Base-by-base conservation (phyloP, 805 yeast species). In the Starmerella apis region DNA sequence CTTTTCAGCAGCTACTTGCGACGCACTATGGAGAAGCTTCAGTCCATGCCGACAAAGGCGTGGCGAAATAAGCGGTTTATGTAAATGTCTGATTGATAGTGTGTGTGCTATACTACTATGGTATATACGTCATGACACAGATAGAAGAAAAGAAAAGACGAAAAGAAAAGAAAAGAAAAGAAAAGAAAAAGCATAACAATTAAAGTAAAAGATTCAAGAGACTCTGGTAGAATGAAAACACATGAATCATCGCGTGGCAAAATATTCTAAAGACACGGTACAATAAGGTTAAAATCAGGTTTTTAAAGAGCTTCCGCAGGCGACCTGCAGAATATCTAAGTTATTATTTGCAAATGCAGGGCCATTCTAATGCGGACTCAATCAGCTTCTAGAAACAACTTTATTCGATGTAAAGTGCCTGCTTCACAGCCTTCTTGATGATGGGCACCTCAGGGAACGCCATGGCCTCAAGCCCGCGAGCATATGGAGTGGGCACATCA, bases 401-500 rank as follows among this genome's bases (percentile, higher is more conserved):
- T 54, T 64, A 61, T 47, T 66, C 68, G 27, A 70, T 46, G 63
- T 71, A 70, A 43, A 69, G 59, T 24, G 66, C 69, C 58, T 62
- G 59, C 68, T 67, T 68, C 53, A 67, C 68, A 36, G 72, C 96
- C 77, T 87, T 83, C 65, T 84, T 78, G 62, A 92, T 84, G 58
- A 87, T 79, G 65, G 85, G 90, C 50, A 85, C 76, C 68, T 88
- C 95, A 70, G 99, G 99, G 96, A 92, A 92, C 50, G 97, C 96
- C 67, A 92, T 85, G 73, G 84, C 94, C 79, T 92, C 99, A 67
- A 92, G 78, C 73, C 83, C 88, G 70, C 80, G 79, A 62, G 96
- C 95, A 68, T 92, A 92, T 58, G 99, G 99, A 61, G 98, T 92
- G 70, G 99, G 99, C 28, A 88, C 96, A 74, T 92, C 99, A 67